Evolutionary conservation across 2,329 filamentous ascomycete species (phyloP), one percentile per base, ranked within the genome.

Genomic region (Aureobasidium sp.): DNA sequence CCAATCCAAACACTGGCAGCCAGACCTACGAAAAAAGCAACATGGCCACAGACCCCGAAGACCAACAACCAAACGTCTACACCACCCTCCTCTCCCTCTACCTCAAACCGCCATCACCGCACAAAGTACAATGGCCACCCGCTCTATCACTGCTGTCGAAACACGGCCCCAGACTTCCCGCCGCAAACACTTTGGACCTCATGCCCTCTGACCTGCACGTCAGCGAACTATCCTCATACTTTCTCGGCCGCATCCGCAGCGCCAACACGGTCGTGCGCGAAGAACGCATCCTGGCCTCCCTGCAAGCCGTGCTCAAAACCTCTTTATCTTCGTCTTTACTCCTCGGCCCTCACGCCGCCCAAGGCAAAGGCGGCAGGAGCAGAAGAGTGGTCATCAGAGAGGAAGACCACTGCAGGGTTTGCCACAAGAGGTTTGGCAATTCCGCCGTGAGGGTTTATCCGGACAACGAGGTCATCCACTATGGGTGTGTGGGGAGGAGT

Each of bases 401-500:
- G 62, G 91, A 97, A 65, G 77, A 88, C 48, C 85, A 95, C 52
- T 98, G 93, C 67, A 84, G 86, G 11, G 88, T 95, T 14, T 98
- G 93, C 67, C 86, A 95, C 69, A 97, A 96, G 75, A 77, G 93
- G 59, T 79, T 98, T 59, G 91, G 90, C 1, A 86, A 89, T 1
- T 95, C 87, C 67, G 93, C 95, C 16, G 86, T 97, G 56, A 85
- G 90, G 35, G 90, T 96, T 11, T 79, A 93, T 70, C 88, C 90
- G 6, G 87, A 95, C 61, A 68, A 70, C 38, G 66, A 67, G 42
- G 74, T 76, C 17, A 72, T 76, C 55, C 74, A 77, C 63, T 74
- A 72, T 55, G 74, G 74, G 2, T 77, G 74, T 64, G 66, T 71
- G 34, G 62, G 61, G 3, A 53, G 41, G 16, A 53, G 53, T 30